Evolutionary conservation across 2,329 filamentous ascomycete genomes (phyloP), one percentile per base, ranked within the genome.

Genomic region (Paecilomyces variotii): DNA sequence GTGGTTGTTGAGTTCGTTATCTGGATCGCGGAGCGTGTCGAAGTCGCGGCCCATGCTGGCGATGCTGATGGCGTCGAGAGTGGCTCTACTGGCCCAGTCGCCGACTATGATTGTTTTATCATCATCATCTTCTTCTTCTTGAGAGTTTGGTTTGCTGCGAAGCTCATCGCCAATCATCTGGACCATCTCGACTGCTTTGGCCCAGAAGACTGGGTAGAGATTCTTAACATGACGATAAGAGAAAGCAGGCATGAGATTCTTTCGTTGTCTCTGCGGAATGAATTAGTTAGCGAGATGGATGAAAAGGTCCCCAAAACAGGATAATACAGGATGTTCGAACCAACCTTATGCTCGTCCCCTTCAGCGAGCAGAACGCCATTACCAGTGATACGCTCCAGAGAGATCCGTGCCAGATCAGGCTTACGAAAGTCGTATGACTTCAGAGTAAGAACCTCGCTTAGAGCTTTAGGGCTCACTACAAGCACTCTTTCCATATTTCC

Each of bases 161-260:
- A 80, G 63, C 61, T 70, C 80, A 68, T 62, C 72, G 68, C 64
- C 75, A 58, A 96, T 86, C 55, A 82, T 81, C 24, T 82, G 73
- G 4, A 86, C 84, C 65, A 87, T 82, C 69, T 93, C 87, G 6
- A 82, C 73, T 0, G 87, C 83, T 74, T 95, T 96, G 24, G 75
- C 67, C 91, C 91, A 96, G 73, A 97, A 96, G 4, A 88, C 76
- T 0, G 90, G 87, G 66, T 95, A 94, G 12, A 96, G 77, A 60
- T 93, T 83, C 70, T 94, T 95, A 70, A 96, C 80, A 67, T 95
- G 89, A 25, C 91, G 84, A 68, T 90, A 95, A n/a, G 86, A 82
- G 72, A 96, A 96, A 1, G 90, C 89, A 0, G 91, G 91, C 76
- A 87, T 84, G 19, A 96, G 82, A 59, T 87, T 86, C 70, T 89